Evolutionary conservation across 768 basidiomycete genomes (phyloP), one percentile per base, ranked within the genome.

Genomic region (Boletus rufocinnamomeus): DNA sequence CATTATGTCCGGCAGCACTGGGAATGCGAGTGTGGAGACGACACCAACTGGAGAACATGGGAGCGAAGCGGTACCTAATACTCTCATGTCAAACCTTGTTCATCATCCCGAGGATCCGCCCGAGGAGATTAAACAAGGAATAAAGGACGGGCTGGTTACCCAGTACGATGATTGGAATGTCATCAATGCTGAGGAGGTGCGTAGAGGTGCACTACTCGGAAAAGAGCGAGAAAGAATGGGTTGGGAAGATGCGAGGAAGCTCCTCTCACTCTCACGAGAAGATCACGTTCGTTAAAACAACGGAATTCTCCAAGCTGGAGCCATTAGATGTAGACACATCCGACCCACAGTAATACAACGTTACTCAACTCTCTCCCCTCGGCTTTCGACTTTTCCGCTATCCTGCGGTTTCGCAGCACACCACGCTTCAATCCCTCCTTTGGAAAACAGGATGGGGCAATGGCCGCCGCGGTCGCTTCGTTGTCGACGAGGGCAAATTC

Each of bases 151-250:
- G 17, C 44, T 67, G 9, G 81, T 93, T 3, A 82, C 84, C 2
- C 77, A 79, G 48, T 92, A 94, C 68, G 72, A 74, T 28, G 85
- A 88, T 59, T 98, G 95, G 95, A 83, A 83, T 72, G 69, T 60
- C 65, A 78, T 96, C 5, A 85, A 95, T 67, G 77, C 70, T 30
- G 90, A 88, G 68, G 96, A 97, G 75, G 67, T 81, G 38, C 76
- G 78, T 53, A 74, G 82, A 48, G 93, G 92, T 0, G 72, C 74
- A 60, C 67, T 56, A 32, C 53, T 74, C 21, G 85, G 84, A 1
- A 93, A 93, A 70, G 89, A 91, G 71, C 78, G 88, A 50, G 90
- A 93, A 75, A 76, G 91, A 54, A 88, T 93, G 84, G 69, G 62
- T 1, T 93, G 90, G 90, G 73, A 79, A 51, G 84, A 84, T 50